Evolutionary conservation across 257 asterid species (phyloP).

Genomic region (Gentiana straminea): DNA sequence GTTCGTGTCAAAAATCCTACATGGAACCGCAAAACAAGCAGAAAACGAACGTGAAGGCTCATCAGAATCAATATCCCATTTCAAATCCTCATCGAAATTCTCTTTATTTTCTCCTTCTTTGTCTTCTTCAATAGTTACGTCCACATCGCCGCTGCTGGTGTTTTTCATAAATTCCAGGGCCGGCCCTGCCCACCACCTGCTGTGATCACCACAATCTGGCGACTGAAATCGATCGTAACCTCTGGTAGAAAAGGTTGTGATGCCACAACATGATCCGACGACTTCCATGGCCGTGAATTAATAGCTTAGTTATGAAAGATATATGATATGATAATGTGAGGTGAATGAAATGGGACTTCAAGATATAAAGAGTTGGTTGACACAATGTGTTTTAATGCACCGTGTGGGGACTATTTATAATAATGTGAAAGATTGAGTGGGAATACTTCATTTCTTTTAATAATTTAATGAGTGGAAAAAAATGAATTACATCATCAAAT

Average conservation of each 20-base stretch:
- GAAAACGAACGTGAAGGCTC: slow-evolving; percentile 62
- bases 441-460: too few relatives aligned
- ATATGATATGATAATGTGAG: too few relatives aligned
- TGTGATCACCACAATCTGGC: background rate
- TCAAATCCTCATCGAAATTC: slow-evolving; percentile 51
- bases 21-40: slow-evolving; percentile 57
- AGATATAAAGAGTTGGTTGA: background rate
- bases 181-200: slow-evolving; percentile 2
- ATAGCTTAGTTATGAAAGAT: background rate
- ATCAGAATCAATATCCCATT: slow-evolving; percentile 27
- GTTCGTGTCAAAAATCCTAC: slow-evolving; percentile 39
- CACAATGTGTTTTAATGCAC: slow-evolving; percentile 2
- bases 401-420: slow-evolving; percentile 5
- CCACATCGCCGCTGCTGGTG: slow-evolving; percentile 24
- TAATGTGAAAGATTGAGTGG: slow-evolving; percentile 1
- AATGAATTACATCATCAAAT: too few relatives aligned
- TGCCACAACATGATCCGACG: slow-evolving; percentile 19
- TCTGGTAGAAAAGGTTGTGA: slow-evolving; percentile 21
- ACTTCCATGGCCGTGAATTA: slow-evolving; percentile 13
- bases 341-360: too few relatives aligned
- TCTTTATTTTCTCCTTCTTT: slow-evolving; percentile 47
- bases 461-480: too few relatives aligned
- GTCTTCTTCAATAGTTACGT: slow-evolving; percentile 56
- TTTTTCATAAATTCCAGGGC: slow-evolving; percentile 12
- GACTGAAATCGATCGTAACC: slow-evolving; percentile 18